Percentiles rank a stretch among this genome's conserved stretches.
Evolutionary conservation across 495 filamentous ascomycete species (phyloP).

Genomic region (Lichenothelia convexa): DNA sequence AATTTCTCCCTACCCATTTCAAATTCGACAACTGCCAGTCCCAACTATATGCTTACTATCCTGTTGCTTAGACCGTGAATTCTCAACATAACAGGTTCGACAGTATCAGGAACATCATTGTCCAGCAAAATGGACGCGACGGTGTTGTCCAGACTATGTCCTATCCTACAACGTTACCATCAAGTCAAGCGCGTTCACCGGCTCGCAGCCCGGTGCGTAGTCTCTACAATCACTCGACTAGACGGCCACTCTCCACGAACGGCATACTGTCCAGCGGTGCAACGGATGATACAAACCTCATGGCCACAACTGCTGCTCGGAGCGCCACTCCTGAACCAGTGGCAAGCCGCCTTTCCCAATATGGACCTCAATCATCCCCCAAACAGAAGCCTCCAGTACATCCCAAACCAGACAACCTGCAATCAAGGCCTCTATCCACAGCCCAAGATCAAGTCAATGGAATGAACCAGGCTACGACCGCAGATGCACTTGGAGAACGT

Average conservation of each 20-base stretch:
- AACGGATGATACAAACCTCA: too few relatives aligned
- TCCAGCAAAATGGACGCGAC: constrained; percentile 41
- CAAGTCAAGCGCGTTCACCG: too few relatives aligned
- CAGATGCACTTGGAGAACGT: constrained; percentile 32
- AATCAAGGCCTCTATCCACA: constrained; percentile 29
- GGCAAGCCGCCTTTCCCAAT: too few relatives aligned
- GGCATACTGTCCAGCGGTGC: too few relatives aligned
- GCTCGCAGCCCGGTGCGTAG: too few relatives aligned
- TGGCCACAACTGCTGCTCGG: too few relatives aligned
- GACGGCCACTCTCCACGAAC: too few relatives aligned
- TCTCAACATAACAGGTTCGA: constrained; percentile 29
- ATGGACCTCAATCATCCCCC: too few relatives aligned
- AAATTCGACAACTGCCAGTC: constrained; percentile 11
- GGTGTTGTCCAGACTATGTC: constrained; percentile 24
- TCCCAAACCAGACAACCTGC: constrained; percentile 44
- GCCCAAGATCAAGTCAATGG: background rate
- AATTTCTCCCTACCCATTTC: constrained; percentile 12
- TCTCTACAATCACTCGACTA: too few relatives aligned
- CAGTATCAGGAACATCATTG: constrained; percentile 46
- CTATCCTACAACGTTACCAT: too few relatives aligned
- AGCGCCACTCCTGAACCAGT: too few relatives aligned
- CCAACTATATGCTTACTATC: too few relatives aligned
- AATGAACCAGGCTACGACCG: background rate
- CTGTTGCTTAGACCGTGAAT: constrained; percentile 12
- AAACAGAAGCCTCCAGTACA: constrained; percentile 33